Base-by-base conservation (phyloP, 768 basidiomycete species). In the Podaxis rugospora region DNA sequence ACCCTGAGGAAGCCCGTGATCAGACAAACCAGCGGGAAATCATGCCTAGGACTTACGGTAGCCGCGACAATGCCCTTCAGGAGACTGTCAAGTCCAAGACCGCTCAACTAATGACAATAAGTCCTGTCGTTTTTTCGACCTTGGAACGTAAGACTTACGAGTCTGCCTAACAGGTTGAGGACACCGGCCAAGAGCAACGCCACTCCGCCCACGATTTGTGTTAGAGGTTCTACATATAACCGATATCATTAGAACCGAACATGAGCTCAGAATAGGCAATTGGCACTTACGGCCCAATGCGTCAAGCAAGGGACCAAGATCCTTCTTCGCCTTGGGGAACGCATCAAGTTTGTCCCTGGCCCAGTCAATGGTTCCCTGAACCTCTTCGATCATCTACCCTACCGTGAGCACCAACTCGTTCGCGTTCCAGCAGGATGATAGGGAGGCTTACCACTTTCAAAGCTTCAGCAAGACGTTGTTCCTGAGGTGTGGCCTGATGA, bases 161-260 rank as follows among this genome's bases (percentile, higher is more conserved):
- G 67, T 4, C 65, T 68, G 3, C 75, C 74, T 5, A 77, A 61
- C 3, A 77, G 66, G 59, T 76, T 75, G 25, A 75, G 68, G 2
- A 76, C 75, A 27, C 74, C 75, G 11, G 71, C 67, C 7, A 77
- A 67, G 1, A 76, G 67, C 5, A 77, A 66, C 0, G 67, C 73
- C 7, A 77, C 74, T 18, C 75, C 75, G 16, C 74, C 72, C 27
- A 76, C 70, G 40, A 77, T 77, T 65, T 76, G 76, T 1, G 72
- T 72, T 37, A 76, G 56, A 10, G 73, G 75, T 63, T 76, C 72
- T 74, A 58, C 9, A 7, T 7, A 44, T n/a, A 18, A 9, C 7
- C 32, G 32, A 32, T 32, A 9, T 32, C 18, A 16, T 57, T 7
- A 32, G 14, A 47, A 52, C 21, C 32, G 35, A 9, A 5, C 5